Base-by-base conservation (phyloP, 331 rosid species). In the Acacia concinna region DNA sequence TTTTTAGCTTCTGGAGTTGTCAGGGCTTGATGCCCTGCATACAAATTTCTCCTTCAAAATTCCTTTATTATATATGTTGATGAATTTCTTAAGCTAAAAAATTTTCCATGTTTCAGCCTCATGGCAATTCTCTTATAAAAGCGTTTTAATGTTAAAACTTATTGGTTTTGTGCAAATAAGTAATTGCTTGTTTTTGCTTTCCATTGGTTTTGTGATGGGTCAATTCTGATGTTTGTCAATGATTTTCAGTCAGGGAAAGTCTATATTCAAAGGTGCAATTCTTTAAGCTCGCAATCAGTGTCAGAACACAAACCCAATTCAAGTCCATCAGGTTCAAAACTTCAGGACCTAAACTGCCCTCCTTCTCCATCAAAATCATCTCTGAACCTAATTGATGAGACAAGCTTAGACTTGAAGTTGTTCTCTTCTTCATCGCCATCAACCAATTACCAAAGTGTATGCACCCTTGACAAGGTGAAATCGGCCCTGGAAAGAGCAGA, bases 391-490 rank as follows among this genome's bases (percentile, higher is more conserved):
- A 89, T 95, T 44, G 97, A 93, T 32, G 98, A 91, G 65, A 11
- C 92, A 12, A 88, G 68, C 60, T 78, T 93, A n/a, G 97, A 93
- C 54, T 25, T 96, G 46, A 96, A 91, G 41, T 47, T 91, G 7
- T 88, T 89, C 1, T 88, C 96, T 6, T 81, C 97, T 0, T 37
- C 87, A 0, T 60, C 84, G 11, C 84, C 94, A 10, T 72, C 93
- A 12, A 87, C 74, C 84, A 90, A 80, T 57, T 91, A 93, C 44
- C 97, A 90, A 51, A 93, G 99, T 40, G 97, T 96, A 2, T 96
- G 99, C 83, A 93, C 99, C 17, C 87, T 96, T 8, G 99, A 96
- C 78, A 96, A 96, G 79, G 99, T 96, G 76, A 96, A 96, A 68
- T 91, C 90, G 1, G 99, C 99, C 25, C 93, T 96, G 0, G 97